Percentiles rank a stretch among this genome's conserved stretches.
Evolutionary conservation across 805 yeast species (phyloP).

Genomic region (Helenozyma rhizophorensis): DNA sequence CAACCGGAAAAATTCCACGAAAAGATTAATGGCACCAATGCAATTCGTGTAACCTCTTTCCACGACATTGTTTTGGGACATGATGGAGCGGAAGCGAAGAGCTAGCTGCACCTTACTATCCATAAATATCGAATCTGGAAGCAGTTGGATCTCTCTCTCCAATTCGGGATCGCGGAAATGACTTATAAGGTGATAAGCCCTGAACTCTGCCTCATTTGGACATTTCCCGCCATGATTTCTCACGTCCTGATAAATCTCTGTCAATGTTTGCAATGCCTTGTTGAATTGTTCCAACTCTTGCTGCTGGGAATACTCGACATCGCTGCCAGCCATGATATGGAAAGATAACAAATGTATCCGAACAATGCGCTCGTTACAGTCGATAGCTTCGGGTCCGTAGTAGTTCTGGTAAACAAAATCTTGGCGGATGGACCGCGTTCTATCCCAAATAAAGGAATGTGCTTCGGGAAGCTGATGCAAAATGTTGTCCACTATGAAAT

Average conservation of each 20-base stretch:
- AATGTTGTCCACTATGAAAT: slow-evolving; percentile 63
- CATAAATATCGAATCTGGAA: slow-evolving; percentile 55
- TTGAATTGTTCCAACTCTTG: slow-evolving; percentile 94
- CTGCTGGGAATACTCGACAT: slow-evolving; percentile 78
- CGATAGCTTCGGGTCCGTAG: slow-evolving; percentile 89
- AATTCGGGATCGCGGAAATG: slow-evolving; percentile 82
- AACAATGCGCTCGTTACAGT: slow-evolving; percentile 87
- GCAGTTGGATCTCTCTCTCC: slow-evolving; percentile 65
- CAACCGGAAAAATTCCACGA: slow-evolving; percentile 56
- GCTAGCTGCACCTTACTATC: slow-evolving; percentile 66
- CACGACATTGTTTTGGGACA: slow-evolving; percentile 57
- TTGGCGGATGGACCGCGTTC: slow-evolving; percentile 94
- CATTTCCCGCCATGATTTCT: slow-evolving; percentile 63
- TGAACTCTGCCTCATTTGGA: slow-evolving; percentile 88
- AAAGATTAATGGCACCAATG: slow-evolving; percentile 56
- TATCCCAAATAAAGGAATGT: slow-evolving; percentile 93
- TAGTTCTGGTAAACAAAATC: slow-evolving; percentile 95
- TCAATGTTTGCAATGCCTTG: slow-evolving; percentile 81
- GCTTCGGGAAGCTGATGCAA: slow-evolving; percentile 71
- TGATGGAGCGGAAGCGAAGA: slow-evolving; percentile 58
- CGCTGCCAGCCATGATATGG: slow-evolving; percentile 78
- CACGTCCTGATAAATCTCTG: slow-evolving; percentile 82
- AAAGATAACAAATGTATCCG: slow-evolving; percentile 78
- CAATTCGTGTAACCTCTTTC: slow-evolving; percentile 50
- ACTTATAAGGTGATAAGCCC: slow-evolving; percentile 79